phyloP scores from a whole-genome alignment of 2,329 filamentous ascomycete genomes.

The Emergomyces orientalis region DNA sequence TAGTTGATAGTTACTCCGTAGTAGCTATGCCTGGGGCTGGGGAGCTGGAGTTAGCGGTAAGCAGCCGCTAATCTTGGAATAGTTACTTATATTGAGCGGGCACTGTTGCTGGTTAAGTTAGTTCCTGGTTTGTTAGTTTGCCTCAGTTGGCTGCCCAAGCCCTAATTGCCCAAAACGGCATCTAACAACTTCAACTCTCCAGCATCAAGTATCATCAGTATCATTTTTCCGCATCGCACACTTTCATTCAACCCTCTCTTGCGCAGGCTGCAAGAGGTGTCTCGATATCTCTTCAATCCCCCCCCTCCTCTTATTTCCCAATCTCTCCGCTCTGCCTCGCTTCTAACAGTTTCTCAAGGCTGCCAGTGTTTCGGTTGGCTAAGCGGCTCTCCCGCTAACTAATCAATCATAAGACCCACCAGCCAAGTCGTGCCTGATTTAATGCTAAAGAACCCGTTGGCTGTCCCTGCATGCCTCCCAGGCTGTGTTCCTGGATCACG shows the following conservation, averaged over 20 bases:
- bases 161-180: slow-evolving; percentile 1
- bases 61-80: too few relatives aligned
- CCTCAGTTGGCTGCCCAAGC: too few relatives aligned
- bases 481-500: not conserved
- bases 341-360: too few relatives aligned
- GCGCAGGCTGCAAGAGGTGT: not conserved
- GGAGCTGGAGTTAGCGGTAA: not conserved
- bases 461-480: not conserved
- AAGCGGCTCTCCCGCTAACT: not conserved
- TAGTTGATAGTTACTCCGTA: too few relatives aligned
- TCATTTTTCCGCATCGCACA: too few relatives aligned
- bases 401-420: not conserved
- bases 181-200: not conserved
- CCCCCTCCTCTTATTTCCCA: not conserved
- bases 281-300: not conserved
- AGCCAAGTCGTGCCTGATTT: not conserved
- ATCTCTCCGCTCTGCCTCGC: not conserved
- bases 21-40: too few relatives aligned
- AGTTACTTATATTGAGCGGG: too few relatives aligned
- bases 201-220: not conserved
- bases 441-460: not conserved
- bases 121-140: too few relatives aligned
- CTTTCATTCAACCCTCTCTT: too few relatives aligned
- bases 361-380: not conserved
- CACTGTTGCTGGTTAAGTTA: too few relatives aligned